phyloP scores from a whole-genome alignment of 176 grass and related monocot species.

The Oryza nivara region DNA sequence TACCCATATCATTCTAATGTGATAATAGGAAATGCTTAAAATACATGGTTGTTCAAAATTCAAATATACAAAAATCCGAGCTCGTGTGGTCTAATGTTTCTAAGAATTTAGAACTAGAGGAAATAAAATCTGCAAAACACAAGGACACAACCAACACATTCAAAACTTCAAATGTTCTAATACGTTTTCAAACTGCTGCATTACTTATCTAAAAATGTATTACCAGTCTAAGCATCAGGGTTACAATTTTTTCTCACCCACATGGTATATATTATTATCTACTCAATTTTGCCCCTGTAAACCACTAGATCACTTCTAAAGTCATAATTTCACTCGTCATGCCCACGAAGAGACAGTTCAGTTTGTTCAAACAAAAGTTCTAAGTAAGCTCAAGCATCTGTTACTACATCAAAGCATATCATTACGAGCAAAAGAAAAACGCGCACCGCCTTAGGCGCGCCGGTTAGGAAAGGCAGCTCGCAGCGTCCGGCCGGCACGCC shows the following conservation, averaged over 20 bases:
- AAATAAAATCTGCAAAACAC: constrained; percentile 9
- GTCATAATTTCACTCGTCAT: not conserved
- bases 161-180: constrained; percentile 12
- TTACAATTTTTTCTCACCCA: constrained; percentile 17
- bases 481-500: constrained; percentile 47
- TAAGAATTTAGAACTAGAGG: constrained; percentile 11
- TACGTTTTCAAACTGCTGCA: constrained; percentile 13
- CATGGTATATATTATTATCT: not conserved
- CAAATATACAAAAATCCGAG: not conserved
- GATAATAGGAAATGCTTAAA: not conserved
- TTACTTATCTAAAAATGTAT: constrained; percentile 3
- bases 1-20: not conserved
- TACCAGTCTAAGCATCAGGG: constrained; percentile 1
- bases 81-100: not conserved
- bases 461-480: constrained; percentile 64
- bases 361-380: not conserved
- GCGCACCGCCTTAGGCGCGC: constrained; percentile 56
- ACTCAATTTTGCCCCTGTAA: not conserved
- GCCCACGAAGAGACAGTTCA: not conserved
- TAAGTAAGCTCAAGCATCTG: not conserved
- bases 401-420: not conserved
- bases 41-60: not conserved
- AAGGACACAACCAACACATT: not conserved
- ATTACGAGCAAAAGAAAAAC: constrained; percentile 14
- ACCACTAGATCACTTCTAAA: not conserved